These are phyloP conservation scores for Trapa bicornis DNA, from an alignment of 345 rosid species.

Conservation along the genomic window DNA sequence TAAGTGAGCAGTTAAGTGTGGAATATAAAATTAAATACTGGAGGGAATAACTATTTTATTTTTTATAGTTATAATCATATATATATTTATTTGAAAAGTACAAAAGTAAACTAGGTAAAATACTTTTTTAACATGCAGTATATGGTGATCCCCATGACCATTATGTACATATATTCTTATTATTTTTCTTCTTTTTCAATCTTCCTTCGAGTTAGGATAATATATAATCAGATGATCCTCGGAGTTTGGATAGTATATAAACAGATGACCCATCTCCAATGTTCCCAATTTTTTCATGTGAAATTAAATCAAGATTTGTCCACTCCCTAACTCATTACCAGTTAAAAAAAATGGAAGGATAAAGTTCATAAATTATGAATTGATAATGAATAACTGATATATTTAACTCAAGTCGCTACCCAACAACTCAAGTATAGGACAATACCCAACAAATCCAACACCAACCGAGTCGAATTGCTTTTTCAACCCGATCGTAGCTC, in stretches of 20 bases:
- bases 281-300: too few relatives aligned
- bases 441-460: conserved; percentile 5
- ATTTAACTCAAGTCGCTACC: conserved; percentile 10
- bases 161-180: not conserved
- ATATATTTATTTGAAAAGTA: conserved; percentile 16
- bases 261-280: not conserved
- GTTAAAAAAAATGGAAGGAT: too few relatives aligned
- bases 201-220: too few relatives aligned
- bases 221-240: too few relatives aligned
- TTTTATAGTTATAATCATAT: not conserved
- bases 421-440: conserved; percentile 22
- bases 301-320: not conserved
- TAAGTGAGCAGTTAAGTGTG: too few relatives aligned
- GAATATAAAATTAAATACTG: too few relatives aligned
- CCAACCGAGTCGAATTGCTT: conserved; percentile 5
- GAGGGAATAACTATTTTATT: too few relatives aligned
- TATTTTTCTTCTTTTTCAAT: not conserved
- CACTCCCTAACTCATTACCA: too few relatives aligned
- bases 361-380: too few relatives aligned
- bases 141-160: not conserved
- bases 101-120: too few relatives aligned
- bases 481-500: conserved; percentile 11
- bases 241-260: not conserved
- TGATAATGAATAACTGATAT: not conserved
- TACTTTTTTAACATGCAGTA: too few relatives aligned